phyloP scores from a whole-genome alignment of 768 basidiomycete genomes.

The Fomitopsis serialis region DNA sequence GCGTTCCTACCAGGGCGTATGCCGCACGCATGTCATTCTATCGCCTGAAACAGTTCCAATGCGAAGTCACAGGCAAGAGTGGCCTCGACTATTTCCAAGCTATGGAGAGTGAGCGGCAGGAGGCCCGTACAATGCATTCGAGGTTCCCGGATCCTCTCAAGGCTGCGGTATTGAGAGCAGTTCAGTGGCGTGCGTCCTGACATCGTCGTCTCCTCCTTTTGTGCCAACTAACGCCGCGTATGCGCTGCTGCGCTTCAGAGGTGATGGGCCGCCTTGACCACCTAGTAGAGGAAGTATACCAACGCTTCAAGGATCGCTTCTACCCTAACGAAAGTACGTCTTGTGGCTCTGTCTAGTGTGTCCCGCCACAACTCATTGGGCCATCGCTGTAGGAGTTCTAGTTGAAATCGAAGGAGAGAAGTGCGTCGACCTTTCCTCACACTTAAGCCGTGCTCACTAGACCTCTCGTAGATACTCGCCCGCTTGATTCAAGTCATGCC shows the following conservation, averaged over 20 bases:
- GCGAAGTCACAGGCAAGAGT: conserved; percentile 94
- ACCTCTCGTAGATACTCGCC: conserved; percentile 61
- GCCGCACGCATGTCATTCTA: conserved; percentile 93
- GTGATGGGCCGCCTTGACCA: conserved; percentile 95
- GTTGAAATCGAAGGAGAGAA: conserved; percentile 87
- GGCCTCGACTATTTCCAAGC: conserved; percentile 94
- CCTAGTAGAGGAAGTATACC: conserved; percentile 90
- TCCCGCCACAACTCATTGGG: not conserved
- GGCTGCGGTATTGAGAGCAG: conserved; percentile 81
- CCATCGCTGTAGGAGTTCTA: conserved; percentile 57
- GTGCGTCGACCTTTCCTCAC: conserved; percentile 34
- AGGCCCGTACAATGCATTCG: conserved; percentile 84
- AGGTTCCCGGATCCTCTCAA: conserved; percentile 93
- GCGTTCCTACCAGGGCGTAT: conserved; percentile 51
- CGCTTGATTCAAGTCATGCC: conserved; percentile 75
- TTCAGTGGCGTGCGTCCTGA: conserved; percentile 89
- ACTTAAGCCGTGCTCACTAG: conserved; percentile 12
- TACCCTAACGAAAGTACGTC: conserved; percentile 83
- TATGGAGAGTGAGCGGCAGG: conserved; percentile 83
- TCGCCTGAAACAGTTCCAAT: conserved; percentile 90
- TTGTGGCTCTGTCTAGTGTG: conserved; percentile 5
- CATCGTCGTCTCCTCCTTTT: conserved; percentile 3
- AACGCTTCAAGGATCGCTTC: conserved; percentile 95
- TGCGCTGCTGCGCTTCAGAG: conserved; percentile 46
- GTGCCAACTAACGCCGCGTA: conserved; percentile 5